Evolutionary conservation across 2,329 filamentous ascomycete species (phyloP).

Genomic region (Tolypocladium paradoxum): DNA sequence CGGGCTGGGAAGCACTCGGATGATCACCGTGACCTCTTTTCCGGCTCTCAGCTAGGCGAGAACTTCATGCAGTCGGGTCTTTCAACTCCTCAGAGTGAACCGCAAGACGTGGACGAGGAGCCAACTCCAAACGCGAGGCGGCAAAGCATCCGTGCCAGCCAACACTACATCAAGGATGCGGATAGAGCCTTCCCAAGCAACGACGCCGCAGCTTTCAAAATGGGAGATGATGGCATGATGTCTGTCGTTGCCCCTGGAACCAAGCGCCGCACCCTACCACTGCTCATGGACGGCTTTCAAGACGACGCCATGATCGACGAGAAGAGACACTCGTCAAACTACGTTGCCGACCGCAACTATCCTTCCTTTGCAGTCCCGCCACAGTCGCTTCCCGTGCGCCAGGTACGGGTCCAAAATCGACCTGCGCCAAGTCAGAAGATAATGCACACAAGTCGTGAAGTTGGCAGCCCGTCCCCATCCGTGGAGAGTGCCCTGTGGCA

Average conservation of each 20-base stretch:
- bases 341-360: slow-evolving; percentile 5
- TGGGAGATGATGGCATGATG: slow-evolving; percentile 27
- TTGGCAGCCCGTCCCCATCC: slow-evolving; percentile 14
- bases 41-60: slow-evolving; percentile 27
- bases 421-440: neutral
- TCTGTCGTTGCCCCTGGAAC: slow-evolving; percentile 17
- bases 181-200: slow-evolving; percentile 1
- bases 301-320: slow-evolving; percentile 9
- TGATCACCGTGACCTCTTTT: slow-evolving; percentile 19
- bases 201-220: slow-evolving; percentile 15
- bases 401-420: slow-evolving; percentile 1
- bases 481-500: slow-evolving; percentile 11
- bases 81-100: slow-evolving; percentile 24
- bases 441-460: neutral
- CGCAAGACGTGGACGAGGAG: slow-evolving; percentile 5
- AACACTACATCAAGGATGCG: neutral
- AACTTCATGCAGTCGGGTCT: slow-evolving; percentile 27
- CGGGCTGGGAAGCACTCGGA: slow-evolving; percentile 4
- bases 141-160: neutral
- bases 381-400: neutral
- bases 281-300: slow-evolving; percentile 23
- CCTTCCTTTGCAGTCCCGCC: neutral
- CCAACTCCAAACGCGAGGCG: slow-evolving; percentile 4
- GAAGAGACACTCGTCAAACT: slow-evolving; percentile 7
- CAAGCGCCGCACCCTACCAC: slow-evolving; percentile 11